Evolutionary conservation across 2,329 filamentous ascomycete genomes (phyloP).

Genomic region (Colletotrichum sp.): DNA sequence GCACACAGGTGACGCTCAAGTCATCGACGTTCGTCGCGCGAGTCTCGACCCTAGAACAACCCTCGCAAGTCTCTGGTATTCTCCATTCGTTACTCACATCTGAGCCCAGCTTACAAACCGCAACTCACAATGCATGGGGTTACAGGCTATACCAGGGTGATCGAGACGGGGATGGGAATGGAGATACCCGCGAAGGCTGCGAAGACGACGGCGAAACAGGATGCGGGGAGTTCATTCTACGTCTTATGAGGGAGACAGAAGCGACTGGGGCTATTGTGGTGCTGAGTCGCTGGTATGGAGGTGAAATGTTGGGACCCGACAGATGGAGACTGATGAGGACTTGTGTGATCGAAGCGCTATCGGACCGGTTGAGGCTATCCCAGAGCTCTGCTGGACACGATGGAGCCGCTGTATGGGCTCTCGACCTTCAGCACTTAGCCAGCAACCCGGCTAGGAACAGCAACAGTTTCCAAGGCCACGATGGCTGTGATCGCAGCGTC

Average conservation of each 20-base stretch:
- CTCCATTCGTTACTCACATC: constrained; percentile 53
- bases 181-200: constrained; percentile 49
- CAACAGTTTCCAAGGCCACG: constrained; percentile 3
- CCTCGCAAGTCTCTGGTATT: constrained; percentile 44
- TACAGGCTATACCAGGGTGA: constrained; percentile 38
- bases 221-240: constrained; percentile 61
- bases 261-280: constrained; percentile 60
- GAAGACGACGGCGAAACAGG: constrained; percentile 68
- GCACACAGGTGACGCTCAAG: constrained; percentile 55
- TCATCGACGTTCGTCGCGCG: constrained; percentile 64
- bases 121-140: constrained; percentile 65
- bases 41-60: constrained; percentile 44
- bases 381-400: not conserved
- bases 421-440: constrained; percentile 59
- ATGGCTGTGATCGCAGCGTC: constrained; percentile 34
- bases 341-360: constrained; percentile 59
- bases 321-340: constrained; percentile 68
- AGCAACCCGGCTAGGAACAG: constrained; percentile 37
- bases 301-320: constrained; percentile 65
- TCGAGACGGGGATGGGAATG: not conserved
- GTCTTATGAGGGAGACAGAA: constrained; percentile 56
- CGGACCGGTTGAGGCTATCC: constrained; percentile 49
- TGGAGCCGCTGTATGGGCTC: constrained; percentile 65
- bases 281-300: constrained; percentile 67
- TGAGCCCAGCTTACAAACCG: constrained; percentile 56